Evolutionary conservation across 2,329 filamentous ascomycete genomes (phyloP).

Genomic region (Ceratocystis destructans): DNA sequence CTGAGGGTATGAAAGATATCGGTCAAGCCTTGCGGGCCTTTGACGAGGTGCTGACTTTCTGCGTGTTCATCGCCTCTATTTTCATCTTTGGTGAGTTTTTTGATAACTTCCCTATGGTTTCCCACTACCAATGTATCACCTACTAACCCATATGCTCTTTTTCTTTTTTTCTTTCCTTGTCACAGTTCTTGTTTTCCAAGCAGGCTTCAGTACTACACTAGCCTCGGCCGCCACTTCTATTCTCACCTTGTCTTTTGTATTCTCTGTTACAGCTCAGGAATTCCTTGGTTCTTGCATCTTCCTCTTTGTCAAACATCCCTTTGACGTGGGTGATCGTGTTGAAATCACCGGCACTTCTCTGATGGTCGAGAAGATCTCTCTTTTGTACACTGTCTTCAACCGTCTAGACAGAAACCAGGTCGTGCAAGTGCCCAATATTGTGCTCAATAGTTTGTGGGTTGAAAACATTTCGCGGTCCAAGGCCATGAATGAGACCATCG

Average conservation of each 20-base stretch:
- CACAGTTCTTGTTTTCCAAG: conserved; percentile 72
- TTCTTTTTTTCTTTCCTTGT: conserved; percentile 22
- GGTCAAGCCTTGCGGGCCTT: conserved; percentile 86
- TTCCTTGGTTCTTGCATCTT: conserved; percentile 98
- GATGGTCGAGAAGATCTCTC: conserved; percentile 82
- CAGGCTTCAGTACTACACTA: conserved; percentile 69
- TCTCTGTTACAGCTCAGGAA: conserved; percentile 82
- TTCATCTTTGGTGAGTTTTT: conserved; percentile 53
- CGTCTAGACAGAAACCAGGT: conserved; percentile 70
- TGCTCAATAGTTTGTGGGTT: conserved; percentile 84
- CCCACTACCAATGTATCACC: background rate
- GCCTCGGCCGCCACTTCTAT: conserved; percentile 84
- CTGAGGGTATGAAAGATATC: conserved; percentile 92
- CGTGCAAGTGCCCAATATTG: conserved; percentile 70
- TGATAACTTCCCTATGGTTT: conserved; percentile 29
- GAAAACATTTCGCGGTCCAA: conserved; percentile 87
- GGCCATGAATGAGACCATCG: conserved; percentile 76
- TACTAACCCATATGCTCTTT: background rate
- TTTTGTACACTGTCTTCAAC: conserved; percentile 85
- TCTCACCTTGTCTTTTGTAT: conserved; percentile 92
- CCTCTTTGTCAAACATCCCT: conserved; percentile 96
- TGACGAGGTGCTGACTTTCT: conserved; percentile 68
- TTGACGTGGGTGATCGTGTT: conserved; percentile 87
- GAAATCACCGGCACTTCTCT: conserved; percentile 55
- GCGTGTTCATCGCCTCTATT: conserved; percentile 67